These are phyloP conservation scores for Sequoiadendron giganteum DNA, from an alignment of 75 land plant genomes.

Conservation along the genomic window DNA sequence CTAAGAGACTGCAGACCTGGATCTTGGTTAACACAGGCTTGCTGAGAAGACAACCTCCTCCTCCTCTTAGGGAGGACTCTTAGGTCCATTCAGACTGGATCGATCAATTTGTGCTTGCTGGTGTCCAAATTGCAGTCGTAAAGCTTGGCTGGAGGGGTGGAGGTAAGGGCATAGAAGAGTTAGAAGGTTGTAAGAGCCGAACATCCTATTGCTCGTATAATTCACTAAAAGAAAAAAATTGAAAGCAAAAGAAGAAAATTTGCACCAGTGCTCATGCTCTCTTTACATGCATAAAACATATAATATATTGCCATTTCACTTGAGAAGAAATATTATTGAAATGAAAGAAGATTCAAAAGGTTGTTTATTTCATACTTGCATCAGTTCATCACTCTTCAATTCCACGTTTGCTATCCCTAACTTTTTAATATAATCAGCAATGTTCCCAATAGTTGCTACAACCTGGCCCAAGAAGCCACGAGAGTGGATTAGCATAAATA, in stretches of 20 bases:
- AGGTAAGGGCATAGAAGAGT: background rate
- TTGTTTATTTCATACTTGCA: conserved; percentile 9
- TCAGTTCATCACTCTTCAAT: conserved; percentile 10
- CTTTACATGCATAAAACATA: background rate
- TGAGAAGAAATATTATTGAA: background rate
- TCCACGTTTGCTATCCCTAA: conserved; percentile 37
- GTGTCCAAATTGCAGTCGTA: background rate
- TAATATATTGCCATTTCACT: background rate
- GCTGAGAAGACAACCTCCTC: background rate
- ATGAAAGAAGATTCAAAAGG: background rate
- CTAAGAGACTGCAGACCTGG: background rate
- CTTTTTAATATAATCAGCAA: conserved; percentile 40
- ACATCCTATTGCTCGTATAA: background rate
- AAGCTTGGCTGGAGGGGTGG: background rate
- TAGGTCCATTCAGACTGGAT: background rate
- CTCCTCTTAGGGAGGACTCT: background rate
- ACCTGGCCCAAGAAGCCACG: conserved; percentile 26
- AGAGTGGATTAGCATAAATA: background rate
- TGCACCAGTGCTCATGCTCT: background rate
- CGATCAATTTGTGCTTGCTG: background rate
- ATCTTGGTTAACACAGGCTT: background rate
- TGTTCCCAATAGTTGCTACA: conserved; percentile 49
- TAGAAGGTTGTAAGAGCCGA: background rate
- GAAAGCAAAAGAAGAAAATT: background rate
- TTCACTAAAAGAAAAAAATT: background rate